Evolutionary conservation across 257 asterid genomes (phyloP).

Genomic region (Paulownia fortunei): DNA sequence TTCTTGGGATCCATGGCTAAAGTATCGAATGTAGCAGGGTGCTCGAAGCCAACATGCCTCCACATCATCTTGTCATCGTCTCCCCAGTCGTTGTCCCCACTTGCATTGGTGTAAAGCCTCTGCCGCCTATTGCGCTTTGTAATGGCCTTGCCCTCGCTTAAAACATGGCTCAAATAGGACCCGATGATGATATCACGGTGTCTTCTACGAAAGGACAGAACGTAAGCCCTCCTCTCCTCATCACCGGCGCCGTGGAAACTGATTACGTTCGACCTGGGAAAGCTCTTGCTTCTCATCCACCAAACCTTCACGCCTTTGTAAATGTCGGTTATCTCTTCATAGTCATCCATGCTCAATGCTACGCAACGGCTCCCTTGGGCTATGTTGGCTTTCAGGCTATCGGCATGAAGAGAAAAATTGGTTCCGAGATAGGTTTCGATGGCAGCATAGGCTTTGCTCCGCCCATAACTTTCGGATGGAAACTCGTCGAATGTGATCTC

Average conservation of each 20-base stretch:
- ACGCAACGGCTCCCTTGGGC: background rate
- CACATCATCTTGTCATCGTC: conserved; percentile 11
- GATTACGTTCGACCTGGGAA: background rate
- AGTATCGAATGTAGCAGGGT: conserved; percentile 24
- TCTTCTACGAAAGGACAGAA: background rate
- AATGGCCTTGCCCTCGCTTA: conserved; percentile 26
- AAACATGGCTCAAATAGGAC: conserved; percentile 26
- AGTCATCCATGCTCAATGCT: conserved; percentile 25
- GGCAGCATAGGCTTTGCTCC: conserved; percentile 29
- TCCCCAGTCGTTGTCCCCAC: background rate
- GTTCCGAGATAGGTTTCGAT: conserved; percentile 28
- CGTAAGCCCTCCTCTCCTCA: conserved; percentile 26
- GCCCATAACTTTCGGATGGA: background rate
- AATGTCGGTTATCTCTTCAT: background rate
- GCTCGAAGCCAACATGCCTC: conserved; percentile 4
- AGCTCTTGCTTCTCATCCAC: conserved; percentile 9
- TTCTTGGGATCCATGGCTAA: conserved; percentile 21
- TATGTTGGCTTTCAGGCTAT: conserved; percentile 8
- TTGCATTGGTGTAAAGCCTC: conserved; percentile 7
- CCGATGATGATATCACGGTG: background rate
- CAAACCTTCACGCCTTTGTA: conserved; percentile 8
- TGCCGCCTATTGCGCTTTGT: conserved; percentile 20
- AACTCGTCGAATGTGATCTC: conserved; percentile 34
- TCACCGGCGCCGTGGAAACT: background rate
- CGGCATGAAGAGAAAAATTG: background rate